These are phyloP conservation scores for Penicillium janthinellum DNA, from an alignment of 2,329 filamentous ascomycete genomes.

Conservation along the genomic window DNA sequence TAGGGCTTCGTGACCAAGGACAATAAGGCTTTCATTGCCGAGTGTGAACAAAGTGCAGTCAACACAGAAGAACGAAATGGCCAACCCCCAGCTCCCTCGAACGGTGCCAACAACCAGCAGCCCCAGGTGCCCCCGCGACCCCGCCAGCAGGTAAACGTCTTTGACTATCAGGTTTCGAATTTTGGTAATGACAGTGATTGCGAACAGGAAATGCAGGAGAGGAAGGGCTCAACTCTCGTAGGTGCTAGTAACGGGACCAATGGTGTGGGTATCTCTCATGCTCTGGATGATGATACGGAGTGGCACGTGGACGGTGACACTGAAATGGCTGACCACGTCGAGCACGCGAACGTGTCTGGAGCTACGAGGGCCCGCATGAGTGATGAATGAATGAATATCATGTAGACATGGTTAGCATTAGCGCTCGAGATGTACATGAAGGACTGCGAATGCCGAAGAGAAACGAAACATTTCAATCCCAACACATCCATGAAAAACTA, in stretches of 20 bases:
- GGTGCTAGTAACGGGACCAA: constrained; percentile 19
- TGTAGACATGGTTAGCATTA: constrained; percentile 2
- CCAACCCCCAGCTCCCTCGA: not conserved
- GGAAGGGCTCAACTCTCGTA: constrained; percentile 27
- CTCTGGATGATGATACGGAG: constrained; percentile 10
- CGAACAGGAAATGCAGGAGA: constrained; percentile 46
- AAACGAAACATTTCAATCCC: not conserved
- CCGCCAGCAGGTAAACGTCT: constrained; percentile 37
- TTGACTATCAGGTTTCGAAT: constrained; percentile 42
- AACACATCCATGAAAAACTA: not conserved
- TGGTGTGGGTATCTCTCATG: constrained; percentile 9
- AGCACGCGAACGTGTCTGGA: constrained; percentile 11
- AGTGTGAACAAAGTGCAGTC: constrained; percentile 30
- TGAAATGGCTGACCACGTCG: constrained; percentile 17
- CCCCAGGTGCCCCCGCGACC: constrained; percentile 6
- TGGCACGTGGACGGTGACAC: constrained; percentile 16
- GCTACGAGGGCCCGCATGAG: constrained; percentile 11
- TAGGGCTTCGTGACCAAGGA: constrained; percentile 54
- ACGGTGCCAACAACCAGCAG: not conserved
- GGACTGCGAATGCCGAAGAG: not conserved
- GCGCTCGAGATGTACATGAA: not conserved
- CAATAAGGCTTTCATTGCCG: constrained; percentile 46
- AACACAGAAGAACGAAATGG: constrained; percentile 6
- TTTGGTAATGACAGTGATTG: constrained; percentile 37
- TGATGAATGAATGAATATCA: constrained; percentile 19